phyloP scores from a whole-genome alignment of 2,329 filamentous ascomycete species.

The Piedraia hortae region DNA sequence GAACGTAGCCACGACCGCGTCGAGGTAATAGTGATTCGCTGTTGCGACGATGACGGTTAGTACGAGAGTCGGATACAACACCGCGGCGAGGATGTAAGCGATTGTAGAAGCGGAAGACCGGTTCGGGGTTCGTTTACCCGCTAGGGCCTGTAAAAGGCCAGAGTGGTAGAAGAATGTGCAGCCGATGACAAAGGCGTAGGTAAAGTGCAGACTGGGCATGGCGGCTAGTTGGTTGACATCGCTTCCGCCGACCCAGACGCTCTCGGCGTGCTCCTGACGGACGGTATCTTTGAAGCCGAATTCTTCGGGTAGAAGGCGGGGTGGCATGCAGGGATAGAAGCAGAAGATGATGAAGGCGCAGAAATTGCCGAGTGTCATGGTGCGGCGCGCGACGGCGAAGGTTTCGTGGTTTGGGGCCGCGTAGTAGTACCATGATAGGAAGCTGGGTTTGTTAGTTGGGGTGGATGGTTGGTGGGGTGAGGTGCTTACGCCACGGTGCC shows the following conservation, averaged over 20 bases:
- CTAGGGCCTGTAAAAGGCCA: slow-evolving; percentile 15
- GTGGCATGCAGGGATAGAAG: slow-evolving; percentile 26
- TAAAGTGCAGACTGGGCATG: slow-evolving; percentile 26
- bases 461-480: background rate
- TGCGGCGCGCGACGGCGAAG: slow-evolving; percentile 18
- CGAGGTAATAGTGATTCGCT: slow-evolving; percentile 33
- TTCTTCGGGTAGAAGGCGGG: slow-evolving; percentile 18
- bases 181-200: slow-evolving; percentile 25
- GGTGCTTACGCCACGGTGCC: slow-evolving; percentile 27
- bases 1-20: slow-evolving; percentile 23
- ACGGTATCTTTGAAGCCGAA: slow-evolving; percentile 22
- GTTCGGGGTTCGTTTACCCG: slow-evolving; percentile 12
- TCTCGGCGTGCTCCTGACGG: slow-evolving; percentile 19
- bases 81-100: slow-evolving; percentile 16
- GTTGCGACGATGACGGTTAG: slow-evolving; percentile 29
- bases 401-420: slow-evolving; percentile 23
- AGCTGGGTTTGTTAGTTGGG: slow-evolving; percentile 16
- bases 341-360: slow-evolving; percentile 25
- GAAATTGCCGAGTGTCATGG: slow-evolving; percentile 25
- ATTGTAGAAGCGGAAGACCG: slow-evolving; percentile 10
- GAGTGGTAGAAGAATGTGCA: slow-evolving; percentile 26
- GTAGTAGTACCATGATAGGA: slow-evolving; percentile 37
- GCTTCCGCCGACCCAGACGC: slow-evolving; percentile 19
- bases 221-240: slow-evolving; percentile 21
- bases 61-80: slow-evolving; percentile 19